Base-by-base conservation (phyloP, 1,284 basidiomycete genomes). In the Ceratobasidium sp. region DNA sequence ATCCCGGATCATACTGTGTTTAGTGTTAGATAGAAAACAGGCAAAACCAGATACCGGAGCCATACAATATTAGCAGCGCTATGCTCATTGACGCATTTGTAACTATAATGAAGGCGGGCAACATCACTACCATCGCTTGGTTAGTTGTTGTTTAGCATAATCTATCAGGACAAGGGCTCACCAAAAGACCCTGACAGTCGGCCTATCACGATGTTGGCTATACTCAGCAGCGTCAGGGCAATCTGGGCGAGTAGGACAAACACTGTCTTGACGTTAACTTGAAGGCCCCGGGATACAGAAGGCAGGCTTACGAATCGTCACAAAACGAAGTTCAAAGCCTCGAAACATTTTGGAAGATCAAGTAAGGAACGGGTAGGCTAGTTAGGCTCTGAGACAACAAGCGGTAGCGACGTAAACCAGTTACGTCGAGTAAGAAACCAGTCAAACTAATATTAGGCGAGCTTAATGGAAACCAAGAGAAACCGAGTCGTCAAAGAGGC, bases 71-170 rank as follows among this genome's bases (percentile, higher is more conserved):
- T 14, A 46, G 16, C 8, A 69, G 30, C 21, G 52, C 65, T 34
- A 69, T 28, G 26, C 52, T n/a, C 52, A 69, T 69, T 4, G 41
- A 39, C 18, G 52, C 65, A 58, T 69, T 69, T 26, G 65, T 69
- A 23, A 53, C 65, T 32, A 69, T 52, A 12, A 69, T 57, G 46
- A 69, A 41, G 14, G 41, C 39, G 26, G 65, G 65, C 26, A 69
- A 34, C 36, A 53, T 58, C 12, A 50, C 65, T 69, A 21, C 34
- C 14, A 58, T 5, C 21, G 10, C 6, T 4, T 2, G 18, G 8
- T 55, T 46, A 57, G 53, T 58, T 4, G 21, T 36, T 21, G 14
- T 50, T 18, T 39, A 14, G 14, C 2, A 3, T 36, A 52, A 34
- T 14, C 5, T 18, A 34, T 8, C 26, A 45, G 5, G 16, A 34